Conservation (phyloP, 768 basidiomycete species). For the Amanita brunnescens region DNA sequence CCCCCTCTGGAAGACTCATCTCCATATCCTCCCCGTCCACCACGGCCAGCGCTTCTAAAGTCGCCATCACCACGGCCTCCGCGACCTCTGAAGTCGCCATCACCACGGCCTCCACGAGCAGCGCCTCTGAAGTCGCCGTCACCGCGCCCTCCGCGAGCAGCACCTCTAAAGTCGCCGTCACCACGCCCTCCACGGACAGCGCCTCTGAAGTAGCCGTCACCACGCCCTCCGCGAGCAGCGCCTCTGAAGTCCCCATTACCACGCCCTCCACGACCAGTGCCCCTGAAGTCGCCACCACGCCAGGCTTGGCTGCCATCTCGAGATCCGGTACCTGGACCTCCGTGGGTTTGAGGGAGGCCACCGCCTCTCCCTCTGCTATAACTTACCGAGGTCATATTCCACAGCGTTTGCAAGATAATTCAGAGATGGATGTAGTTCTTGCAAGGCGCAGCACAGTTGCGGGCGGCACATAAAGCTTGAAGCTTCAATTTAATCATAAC, state of each 20-base stretch:
- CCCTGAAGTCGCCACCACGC: constrained; percentile 16
- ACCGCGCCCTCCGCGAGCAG: constrained; percentile 18
- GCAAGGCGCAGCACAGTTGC: too few relatives aligned
- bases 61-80: constrained; percentile 27
- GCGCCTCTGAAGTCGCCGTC: constrained; percentile 12
- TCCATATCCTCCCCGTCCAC: constrained; percentile 23
- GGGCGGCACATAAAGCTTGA: too few relatives aligned
- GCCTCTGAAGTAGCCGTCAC: constrained; percentile 13
- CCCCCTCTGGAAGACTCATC: constrained; percentile 23
- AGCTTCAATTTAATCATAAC: too few relatives aligned
- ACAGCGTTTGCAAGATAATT: background rate
- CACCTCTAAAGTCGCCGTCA: constrained; percentile 15
- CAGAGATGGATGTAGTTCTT: background rate
- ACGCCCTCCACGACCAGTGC: constrained; percentile 12
- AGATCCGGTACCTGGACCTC: constrained; percentile 28
- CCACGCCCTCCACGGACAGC: constrained; percentile 28
- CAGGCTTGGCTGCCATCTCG: constrained; percentile 12
- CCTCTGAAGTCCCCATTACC: constrained; percentile 11
- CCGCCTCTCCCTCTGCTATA: background rate
- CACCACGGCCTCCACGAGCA: constrained; percentile 12
- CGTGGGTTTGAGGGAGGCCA: background rate
- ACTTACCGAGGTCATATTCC: background rate
- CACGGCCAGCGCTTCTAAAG: constrained; percentile 16
- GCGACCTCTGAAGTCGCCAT: constrained; percentile 2
- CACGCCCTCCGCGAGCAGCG: constrained; percentile 9